Conservation (phyloP, 2,329 filamentous ascomycete genomes). For the Cordyceps cicadae region DNA sequence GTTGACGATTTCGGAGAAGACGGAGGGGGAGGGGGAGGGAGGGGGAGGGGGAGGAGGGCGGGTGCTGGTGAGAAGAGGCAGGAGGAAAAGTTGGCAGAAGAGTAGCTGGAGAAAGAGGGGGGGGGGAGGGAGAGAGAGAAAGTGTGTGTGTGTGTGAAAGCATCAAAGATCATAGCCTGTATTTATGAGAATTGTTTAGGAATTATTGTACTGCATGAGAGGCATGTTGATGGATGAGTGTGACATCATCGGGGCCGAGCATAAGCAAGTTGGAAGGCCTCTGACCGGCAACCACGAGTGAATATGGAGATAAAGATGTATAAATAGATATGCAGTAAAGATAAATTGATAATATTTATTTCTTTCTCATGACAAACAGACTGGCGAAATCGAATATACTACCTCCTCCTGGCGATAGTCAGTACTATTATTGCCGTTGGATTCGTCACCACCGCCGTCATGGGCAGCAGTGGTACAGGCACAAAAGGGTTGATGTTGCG, state of each 20-base stretch:
- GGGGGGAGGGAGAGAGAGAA: too few relatives aligned
- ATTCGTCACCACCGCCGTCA: constrained; percentile 29
- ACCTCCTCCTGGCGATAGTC: too few relatives aligned
- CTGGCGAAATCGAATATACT: too few relatives aligned
- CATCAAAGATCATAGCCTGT: neutral
- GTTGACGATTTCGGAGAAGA: constrained; percentile 26
- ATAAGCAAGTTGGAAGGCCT: too few relatives aligned
- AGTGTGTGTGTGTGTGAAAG: neutral
- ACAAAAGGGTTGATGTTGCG: constrained; percentile 17
- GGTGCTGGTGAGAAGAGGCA: neutral
- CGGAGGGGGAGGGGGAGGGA: constrained; percentile 19
- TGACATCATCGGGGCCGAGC: too few relatives aligned
- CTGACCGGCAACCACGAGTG: too few relatives aligned
- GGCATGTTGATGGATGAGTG: too few relatives aligned
- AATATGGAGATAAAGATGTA: too few relatives aligned
- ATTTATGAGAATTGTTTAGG: neutral
- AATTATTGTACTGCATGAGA: neutral
- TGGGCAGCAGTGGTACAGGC: constrained; percentile 5
- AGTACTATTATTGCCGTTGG: constrained; percentile 25
- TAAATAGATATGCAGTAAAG: too few relatives aligned
- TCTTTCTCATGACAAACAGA: constrained; percentile 26
- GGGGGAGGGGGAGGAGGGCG: constrained; percentile 9
- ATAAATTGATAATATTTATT: too few relatives aligned
- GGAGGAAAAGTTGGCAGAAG: constrained; percentile 14
- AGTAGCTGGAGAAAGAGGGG: neutral